Base-by-base conservation (phyloP, 2,329 filamentous ascomycete species). In the Fusarium sulawesiense region DNA sequence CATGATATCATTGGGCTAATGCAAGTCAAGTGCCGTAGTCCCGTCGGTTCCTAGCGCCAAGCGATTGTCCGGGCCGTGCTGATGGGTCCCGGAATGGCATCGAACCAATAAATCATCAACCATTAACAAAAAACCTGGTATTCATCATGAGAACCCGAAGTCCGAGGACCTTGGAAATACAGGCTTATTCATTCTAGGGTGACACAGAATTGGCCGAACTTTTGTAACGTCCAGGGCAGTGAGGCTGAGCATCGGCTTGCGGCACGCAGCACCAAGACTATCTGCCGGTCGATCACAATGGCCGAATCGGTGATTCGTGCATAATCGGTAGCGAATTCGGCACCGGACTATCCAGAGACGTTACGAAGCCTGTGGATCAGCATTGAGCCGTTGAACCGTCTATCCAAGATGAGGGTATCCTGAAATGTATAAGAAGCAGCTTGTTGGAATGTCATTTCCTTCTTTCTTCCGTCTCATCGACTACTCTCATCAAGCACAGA, bases 21-120 rank as follows among this genome's bases (percentile, higher is more conserved):
- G 21, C 44, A 46, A n/a, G 44, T 46, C 32, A 59, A 60, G 32
- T 60, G 57, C 57, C 57, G 57, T 59, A 49, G 23, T 59, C n/a
- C 54, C 54, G 54, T 32, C 54, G 27, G 42, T 56, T 49, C 23
- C 6, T 48, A 27, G 29, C 37, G 57, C 57, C 57, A 60, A 60
- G 41, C 32, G 54, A 37, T 57, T n/a, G 25, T 14, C 30, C 57
- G 54, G 56, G 57, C 57, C 57, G 54, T 60, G 14, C 25, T 37
- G 56, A 57, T 18, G 41, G 44, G 41, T 32, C 54, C 30, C 42
- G 40, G 20, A 9, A 14, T 7, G 13, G 27, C 10, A 11, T 27
- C 7, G 4, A 29, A 7, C 25, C 14, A 20, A 21, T 47, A 11
- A 21, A 21, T 20, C 5, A 6, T 7, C 21, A 4, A 25, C 23